Evolutionary conservation across 2,329 filamentous ascomycete genomes (phyloP).

Genomic region (Clarireedia homoeocarpa): DNA sequence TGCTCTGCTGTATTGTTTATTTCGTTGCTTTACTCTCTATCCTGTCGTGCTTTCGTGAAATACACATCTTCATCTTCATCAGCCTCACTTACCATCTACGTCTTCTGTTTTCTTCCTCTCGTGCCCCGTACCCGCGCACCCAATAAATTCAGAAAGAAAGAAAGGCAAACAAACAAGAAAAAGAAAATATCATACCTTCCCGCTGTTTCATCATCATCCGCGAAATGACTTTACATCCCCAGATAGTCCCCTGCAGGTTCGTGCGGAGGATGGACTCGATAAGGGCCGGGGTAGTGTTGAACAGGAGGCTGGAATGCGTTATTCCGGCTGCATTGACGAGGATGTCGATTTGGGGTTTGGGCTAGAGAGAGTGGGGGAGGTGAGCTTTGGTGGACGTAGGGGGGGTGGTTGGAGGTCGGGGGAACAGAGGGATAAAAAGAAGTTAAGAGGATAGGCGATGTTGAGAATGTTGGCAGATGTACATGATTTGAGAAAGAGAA

Average conservation of each 20-base stretch:
- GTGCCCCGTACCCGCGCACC: background rate
- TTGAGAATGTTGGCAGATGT: too few relatives aligned
- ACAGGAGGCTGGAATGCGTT: conserved; percentile 56
- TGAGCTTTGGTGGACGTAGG: background rate
- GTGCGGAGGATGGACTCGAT: conserved; percentile 55
- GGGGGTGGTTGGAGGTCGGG: background rate
- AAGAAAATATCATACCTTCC: conserved; percentile 17
- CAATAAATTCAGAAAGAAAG: background rate
- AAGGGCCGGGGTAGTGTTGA: conserved; percentile 40
- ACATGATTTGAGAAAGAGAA: too few relatives aligned
- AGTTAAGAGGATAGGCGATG: too few relatives aligned
- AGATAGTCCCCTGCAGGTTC: conserved; percentile 62
- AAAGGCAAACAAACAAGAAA: background rate
- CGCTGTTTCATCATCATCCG: conserved; percentile 39
- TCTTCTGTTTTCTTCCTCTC: background rate
- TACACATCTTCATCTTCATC: too few relatives aligned
- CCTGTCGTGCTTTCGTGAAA: too few relatives aligned
- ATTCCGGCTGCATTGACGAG: conserved; percentile 78
- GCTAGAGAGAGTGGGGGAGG: background rate
- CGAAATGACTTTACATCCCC: conserved; percentile 47
- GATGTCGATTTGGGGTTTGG: conserved; percentile 37
- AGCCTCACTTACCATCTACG: too few relatives aligned
- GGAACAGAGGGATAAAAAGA: too few relatives aligned
- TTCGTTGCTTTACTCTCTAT: too few relatives aligned
- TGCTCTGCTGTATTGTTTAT: too few relatives aligned